Evolutionary conservation across 768 basidiomycete species (phyloP).

Genomic region (Exsudoporus frostii): DNA sequence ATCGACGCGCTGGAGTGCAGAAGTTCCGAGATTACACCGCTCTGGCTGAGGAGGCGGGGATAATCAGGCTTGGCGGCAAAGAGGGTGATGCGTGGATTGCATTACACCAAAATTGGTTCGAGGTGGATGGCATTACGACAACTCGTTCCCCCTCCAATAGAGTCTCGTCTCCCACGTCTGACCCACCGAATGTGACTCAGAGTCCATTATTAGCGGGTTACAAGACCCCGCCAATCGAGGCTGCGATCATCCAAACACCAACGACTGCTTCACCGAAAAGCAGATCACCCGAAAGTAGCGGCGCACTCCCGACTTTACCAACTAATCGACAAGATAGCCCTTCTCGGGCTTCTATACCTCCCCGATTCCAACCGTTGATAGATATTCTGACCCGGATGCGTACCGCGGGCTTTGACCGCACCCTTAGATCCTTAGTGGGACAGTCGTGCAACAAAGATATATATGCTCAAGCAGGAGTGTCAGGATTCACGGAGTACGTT

Average conservation of each 20-base stretch:
- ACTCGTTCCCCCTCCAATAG: neutral
- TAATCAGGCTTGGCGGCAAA: conserved; percentile 24
- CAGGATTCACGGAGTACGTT: conserved; percentile 41
- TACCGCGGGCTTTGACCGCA: conserved; percentile 30
- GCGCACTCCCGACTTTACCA: neutral
- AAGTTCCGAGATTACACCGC: conserved; percentile 27
- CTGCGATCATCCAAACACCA: neutral
- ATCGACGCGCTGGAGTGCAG: conserved; percentile 25
- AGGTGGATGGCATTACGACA: neutral
- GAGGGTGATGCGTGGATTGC: conserved; percentile 24
- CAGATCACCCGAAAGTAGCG: neutral
- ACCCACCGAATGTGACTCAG: conserved; percentile 7
- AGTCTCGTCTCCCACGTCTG: conserved; percentile 12
- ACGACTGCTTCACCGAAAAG: neutral
- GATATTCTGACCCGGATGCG: conserved; percentile 31
- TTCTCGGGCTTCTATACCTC: conserved; percentile 4
- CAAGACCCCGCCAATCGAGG: conserved; percentile 9
- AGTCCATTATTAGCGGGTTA: conserved; percentile 5
- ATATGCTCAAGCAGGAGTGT: conserved; percentile 40
- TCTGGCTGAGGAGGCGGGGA: conserved; percentile 25
- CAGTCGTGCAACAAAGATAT: conserved; percentile 23
- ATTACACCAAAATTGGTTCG: conserved; percentile 26
- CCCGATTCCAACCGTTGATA: conserved; percentile 31
- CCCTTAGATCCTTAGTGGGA: conserved; percentile 39
- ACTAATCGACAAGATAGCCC: neutral